phyloP scores from a whole-genome alignment of 2,329 filamentous ascomycete genomes.

The Dothistroma pini region DNA sequence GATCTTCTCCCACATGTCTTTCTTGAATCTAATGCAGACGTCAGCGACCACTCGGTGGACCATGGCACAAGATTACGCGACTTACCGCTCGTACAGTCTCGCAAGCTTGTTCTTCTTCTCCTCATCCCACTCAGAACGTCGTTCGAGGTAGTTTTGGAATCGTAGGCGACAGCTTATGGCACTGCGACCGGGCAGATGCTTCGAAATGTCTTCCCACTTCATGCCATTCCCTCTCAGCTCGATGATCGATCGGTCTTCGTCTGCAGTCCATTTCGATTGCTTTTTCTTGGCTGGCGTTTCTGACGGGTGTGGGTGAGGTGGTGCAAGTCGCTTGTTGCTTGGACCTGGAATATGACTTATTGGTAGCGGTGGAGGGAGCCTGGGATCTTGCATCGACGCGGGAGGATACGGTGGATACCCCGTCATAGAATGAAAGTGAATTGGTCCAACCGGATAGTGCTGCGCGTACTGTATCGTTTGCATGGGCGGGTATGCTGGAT shows the following conservation, averaged over 20 bases:
- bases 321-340: slow-evolving; percentile 40
- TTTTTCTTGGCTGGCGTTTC: slow-evolving; percentile 82
- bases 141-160: slow-evolving; percentile 96
- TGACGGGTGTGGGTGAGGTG: slow-evolving; percentile 46
- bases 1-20: slow-evolving; percentile 96
- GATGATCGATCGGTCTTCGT: slow-evolving; percentile 92
- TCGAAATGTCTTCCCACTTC: slow-evolving; percentile 99
- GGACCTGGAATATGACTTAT: slow-evolving; percentile 42
- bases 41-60: slow-evolving; percentile 7
- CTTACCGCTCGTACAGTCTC: slow-evolving; percentile 88
- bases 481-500: slow-evolving; percentile 26
- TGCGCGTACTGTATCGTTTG: slow-evolving; percentile 29
- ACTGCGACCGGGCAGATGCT: slow-evolving; percentile 82
- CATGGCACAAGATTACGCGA: slow-evolving; percentile 15
- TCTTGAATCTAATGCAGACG: slow-evolving; percentile 72
- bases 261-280: slow-evolving; percentile 93
- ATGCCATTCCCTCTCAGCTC: slow-evolving; percentile 84
- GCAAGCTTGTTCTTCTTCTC: slow-evolving; percentile 97
- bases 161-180: slow-evolving; percentile 91
- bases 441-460: slow-evolving; percentile 20
- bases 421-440: slow-evolving; percentile 28
- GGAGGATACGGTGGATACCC: slow-evolving; percentile 30
- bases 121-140: slow-evolving; percentile 92
- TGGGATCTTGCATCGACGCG: slow-evolving; percentile 27
- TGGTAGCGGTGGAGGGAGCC: slow-evolving; percentile 26